These are phyloP conservation scores for Penicillium occitanis DNA, from an alignment of 2,329 filamentous ascomycete genomes.

Conservation along the genomic window DNA sequence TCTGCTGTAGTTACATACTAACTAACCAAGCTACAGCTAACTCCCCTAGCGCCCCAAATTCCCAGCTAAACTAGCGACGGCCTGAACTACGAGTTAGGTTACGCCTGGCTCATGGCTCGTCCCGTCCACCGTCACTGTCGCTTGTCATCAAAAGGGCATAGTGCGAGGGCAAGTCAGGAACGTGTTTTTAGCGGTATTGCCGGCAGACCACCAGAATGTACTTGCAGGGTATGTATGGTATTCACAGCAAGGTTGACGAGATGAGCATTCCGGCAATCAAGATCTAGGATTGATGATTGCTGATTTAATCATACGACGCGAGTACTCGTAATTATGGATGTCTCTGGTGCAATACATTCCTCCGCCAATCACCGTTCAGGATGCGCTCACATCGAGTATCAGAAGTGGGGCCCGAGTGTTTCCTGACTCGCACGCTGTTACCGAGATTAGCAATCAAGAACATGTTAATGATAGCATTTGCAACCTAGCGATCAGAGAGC, in stretches of 20 bases:
- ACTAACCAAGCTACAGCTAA: conserved; percentile 7
- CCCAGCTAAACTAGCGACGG: conserved; percentile 3
- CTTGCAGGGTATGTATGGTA: background rate
- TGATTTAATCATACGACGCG: background rate
- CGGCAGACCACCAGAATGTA: background rate
- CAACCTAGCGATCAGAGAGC: background rate
- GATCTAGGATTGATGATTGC: background rate
- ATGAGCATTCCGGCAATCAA: conserved; percentile 1
- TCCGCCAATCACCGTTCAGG: background rate
- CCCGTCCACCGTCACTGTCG: conserved; percentile 6
- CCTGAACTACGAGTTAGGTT: conserved; percentile 16
- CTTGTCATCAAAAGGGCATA: conserved; percentile 16
- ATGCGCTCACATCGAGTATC: background rate
- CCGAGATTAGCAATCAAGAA: background rate
- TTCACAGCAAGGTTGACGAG: background rate
- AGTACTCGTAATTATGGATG: conserved; percentile 1
- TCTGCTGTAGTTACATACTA: background rate
- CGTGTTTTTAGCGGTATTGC: conserved; percentile 17
- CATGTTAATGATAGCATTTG: background rate
- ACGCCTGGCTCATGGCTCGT: conserved; percentile 18
- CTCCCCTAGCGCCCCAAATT: conserved; percentile 6
- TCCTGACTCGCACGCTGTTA: background rate
- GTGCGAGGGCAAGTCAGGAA: conserved; percentile 23
- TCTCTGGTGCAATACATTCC: background rate
- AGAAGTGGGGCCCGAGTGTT: background rate